A percentile compares a stretch with the other conserved stretches of the same genome.
These are phyloP conservation scores for Cucumis sativus DNA, from an alignment of 306 rosid genomes.

Conservation along the genomic window Cucumber_9930_V3 NC_026660.2:28541501-28542000, in stretches of 20 bases:
- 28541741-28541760: neutral
- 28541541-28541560: neutral
- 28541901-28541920: conserved; percentile 97
- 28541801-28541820: neutral
- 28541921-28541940: conserved; percentile 75
- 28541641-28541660: conserved; percentile 86
- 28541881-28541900: conserved; percentile 17
- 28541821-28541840: no score
- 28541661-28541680: conserved; percentile 59
- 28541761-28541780: neutral
- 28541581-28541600: neutral
- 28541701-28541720: neutral
- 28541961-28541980: conserved; percentile 86
- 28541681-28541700: conserved; percentile 38
- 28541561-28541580: neutral
- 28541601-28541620: conserved; percentile 41
- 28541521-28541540: neutral
- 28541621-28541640: conserved; percentile 78
- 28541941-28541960: conserved; percentile 95
- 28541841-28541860: no score
- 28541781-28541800: neutral
- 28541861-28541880: neutral
- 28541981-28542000: conserved; percentile 33
- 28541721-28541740: neutral
- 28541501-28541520: neutral